Evolutionary conservation across 371 early-diverging fungal genomes (phyloP).

Genomic region (Mucor circinelloides): DNA sequence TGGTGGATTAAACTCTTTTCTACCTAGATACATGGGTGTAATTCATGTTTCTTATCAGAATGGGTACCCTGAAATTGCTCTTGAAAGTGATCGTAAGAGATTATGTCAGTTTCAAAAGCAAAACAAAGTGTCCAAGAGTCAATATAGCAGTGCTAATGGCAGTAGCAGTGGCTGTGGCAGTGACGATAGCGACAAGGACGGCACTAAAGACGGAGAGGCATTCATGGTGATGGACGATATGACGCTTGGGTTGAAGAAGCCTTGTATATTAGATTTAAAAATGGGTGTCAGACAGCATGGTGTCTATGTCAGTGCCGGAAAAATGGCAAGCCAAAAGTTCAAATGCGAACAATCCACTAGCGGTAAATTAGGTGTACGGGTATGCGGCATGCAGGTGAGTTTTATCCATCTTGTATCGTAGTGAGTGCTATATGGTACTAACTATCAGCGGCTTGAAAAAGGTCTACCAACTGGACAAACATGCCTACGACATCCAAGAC

Average conservation of each 20-base stretch:
- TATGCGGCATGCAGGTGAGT: constrained; percentile 94
- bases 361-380: constrained; percentile 83
- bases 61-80: constrained; percentile 59
- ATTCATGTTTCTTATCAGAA: constrained; percentile 24
- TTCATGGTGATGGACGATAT: constrained; percentile 92
- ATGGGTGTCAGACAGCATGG: constrained; percentile 97
- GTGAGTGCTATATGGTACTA: not conserved
- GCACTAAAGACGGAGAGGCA: constrained; percentile 53
- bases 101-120: constrained; percentile 54
- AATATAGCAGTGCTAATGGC: not conserved
- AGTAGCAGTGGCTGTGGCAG: not conserved
- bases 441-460: not conserved
- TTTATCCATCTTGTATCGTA: not conserved
- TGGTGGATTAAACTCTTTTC: constrained; percentile 14
- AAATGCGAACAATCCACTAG: constrained; percentile 91
- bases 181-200: constrained; percentile 42
- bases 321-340: constrained; percentile 77
- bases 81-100: constrained; percentile 72
- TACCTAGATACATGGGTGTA: constrained; percentile 29
- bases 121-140: not conserved
- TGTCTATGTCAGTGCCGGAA: constrained; percentile 76
- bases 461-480: constrained; percentile 18
- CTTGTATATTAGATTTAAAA: constrained; percentile 93
- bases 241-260: constrained; percentile 76
- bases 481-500: constrained; percentile 69